Percentiles rank a stretch among this genome's conserved stretches.
These are phyloP conservation scores for Dunaliella primolecta DNA, from an alignment of 139 green algal species.

Conservation along the genomic window DNA sequence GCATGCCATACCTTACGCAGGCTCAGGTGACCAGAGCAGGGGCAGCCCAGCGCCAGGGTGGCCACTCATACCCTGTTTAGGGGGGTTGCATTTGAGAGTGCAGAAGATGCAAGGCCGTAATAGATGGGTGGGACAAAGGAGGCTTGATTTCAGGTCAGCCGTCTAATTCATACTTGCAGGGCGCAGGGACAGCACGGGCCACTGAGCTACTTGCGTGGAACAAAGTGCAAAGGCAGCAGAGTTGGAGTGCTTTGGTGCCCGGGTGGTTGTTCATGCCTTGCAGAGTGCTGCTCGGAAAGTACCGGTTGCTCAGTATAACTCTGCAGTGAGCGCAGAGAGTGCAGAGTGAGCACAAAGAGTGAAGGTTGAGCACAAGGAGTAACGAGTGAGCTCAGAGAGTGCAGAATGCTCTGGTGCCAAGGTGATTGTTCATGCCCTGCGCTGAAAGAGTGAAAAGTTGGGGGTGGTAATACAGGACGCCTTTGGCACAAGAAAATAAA, in stretches of 20 bases:
- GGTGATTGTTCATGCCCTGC: not conserved
- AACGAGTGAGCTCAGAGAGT: not conserved
- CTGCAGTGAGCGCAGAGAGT: not conserved
- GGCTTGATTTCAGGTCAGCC: not conserved
- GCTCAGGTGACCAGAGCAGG: not conserved
- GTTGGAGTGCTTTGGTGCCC: not conserved
- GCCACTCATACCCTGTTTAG: not conserved
- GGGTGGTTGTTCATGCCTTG: not conserved
- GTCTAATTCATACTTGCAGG: not conserved
- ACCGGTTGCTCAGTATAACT: not conserved
- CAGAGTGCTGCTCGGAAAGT: not conserved
- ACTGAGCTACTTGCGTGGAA: too few relatives aligned
- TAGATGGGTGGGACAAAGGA: too few relatives aligned
- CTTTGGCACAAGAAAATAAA: too few relatives aligned
- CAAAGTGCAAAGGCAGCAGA: too few relatives aligned
- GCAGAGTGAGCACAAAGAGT: not conserved
- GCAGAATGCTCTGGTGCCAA: not conserved
- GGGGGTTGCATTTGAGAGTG: not conserved
- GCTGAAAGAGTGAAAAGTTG: not conserved
- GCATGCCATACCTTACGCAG: not conserved
- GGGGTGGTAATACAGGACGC: too few relatives aligned
- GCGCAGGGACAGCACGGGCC: too few relatives aligned
- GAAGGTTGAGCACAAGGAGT: not conserved
- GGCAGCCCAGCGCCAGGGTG: not conserved
- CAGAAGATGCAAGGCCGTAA: too few relatives aligned